Conservation (phyloP, 2,329 filamentous ascomycete genomes). For the Coniochaeta prunicola region DNA sequence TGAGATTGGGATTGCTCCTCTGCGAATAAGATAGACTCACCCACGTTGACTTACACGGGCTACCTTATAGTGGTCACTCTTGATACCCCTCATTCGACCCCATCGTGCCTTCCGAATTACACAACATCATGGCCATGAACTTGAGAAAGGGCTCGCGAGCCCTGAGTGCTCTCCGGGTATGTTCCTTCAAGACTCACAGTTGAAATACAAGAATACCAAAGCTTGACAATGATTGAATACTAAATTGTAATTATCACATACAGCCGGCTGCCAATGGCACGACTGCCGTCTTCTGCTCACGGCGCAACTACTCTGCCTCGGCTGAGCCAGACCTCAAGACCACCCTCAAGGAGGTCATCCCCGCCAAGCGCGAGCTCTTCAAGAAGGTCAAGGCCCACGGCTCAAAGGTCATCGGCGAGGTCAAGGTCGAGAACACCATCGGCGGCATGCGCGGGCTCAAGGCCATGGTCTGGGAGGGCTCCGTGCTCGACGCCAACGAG, state of each 20-base stretch:
- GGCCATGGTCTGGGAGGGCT: conserved; percentile 98
- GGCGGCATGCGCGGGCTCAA: conserved; percentile 97
- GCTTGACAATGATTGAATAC: too few relatives aligned
- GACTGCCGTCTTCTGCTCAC: conserved; percentile 18
- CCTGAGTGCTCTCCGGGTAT: conserved; percentile 57
- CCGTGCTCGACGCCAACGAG: conserved; percentile 91
- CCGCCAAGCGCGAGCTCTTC: conserved; percentile 85
- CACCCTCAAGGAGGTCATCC: conserved; percentile 75
- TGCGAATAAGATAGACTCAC: not conserved
- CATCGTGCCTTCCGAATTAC: not conserved
- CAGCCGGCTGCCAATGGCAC: conserved; percentile 19
- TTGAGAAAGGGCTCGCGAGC: conserved; percentile 55
- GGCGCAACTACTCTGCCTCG: conserved; percentile 61
- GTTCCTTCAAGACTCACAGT: conserved; percentile 13
- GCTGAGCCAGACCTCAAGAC: conserved; percentile 86
- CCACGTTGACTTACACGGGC: not conserved
- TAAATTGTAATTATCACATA: conserved; percentile 6
- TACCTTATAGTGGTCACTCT: not conserved
- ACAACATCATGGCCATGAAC: conserved; percentile 52
- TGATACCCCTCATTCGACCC: not conserved
- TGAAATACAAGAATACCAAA: not conserved
- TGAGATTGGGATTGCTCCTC: not conserved
- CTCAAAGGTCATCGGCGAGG: conserved; percentile 77
- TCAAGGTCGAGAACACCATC: conserved; percentile 89
- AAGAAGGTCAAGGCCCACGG: conserved; percentile 87